Base-by-base conservation (phyloP, 2,329 filamentous ascomycete genomes). In the Talaromyces sp. region DNA sequence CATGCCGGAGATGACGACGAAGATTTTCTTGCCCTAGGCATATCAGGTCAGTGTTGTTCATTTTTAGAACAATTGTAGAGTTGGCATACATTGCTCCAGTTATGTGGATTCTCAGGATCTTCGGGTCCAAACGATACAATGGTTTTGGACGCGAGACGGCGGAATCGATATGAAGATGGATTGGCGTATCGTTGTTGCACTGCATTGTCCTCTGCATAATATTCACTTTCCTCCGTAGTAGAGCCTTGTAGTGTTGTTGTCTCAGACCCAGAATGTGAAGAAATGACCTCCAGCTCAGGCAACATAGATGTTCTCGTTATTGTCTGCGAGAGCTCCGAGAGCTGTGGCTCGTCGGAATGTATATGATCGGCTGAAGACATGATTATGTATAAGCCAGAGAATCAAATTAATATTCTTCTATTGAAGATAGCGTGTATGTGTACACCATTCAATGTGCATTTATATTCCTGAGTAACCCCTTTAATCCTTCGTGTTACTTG, bases 1-100 rank as follows among this genome's bases (percentile, higher is more conserved):
- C 51, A 77, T 73, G 60, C 78, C 78, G 29, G 74, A 70, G 8
- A 71, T 58, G 31, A 79, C 69, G n/a, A 79, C 69, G 29, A 77
- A 72, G 6, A 73, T 65, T 65, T 79, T 80, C 68, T 73, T 76
- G 40, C 58, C 67, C 72, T 73, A 58, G 6, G 17, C 0, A 58
- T 7, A 2, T 15, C 58, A n/a, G 27, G 22, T 56, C 22, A 61
- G 11, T 17, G 25, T 36, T 22, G 2, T 10, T 15, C 8, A 34
- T 49, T 15, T 15, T 27, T 29, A 29, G 8, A 15, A 13, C 7
- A 2, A 6, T 8, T 11, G 17, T 22, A 17, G 11, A 1, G 5
- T 10, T 38, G 1, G 67, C 40, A 22, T 72, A 77, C 75, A 68
- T 68, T 71, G 63, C 70, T 72, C 75, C 73, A 77, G 45, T 78